A percentile compares a stretch with the other conserved stretches of the same genome.
These are phyloP conservation scores for Fusarium sulawesiense DNA, from an alignment of 2,329 filamentous ascomycete species.

Conservation along the genomic window DNA sequence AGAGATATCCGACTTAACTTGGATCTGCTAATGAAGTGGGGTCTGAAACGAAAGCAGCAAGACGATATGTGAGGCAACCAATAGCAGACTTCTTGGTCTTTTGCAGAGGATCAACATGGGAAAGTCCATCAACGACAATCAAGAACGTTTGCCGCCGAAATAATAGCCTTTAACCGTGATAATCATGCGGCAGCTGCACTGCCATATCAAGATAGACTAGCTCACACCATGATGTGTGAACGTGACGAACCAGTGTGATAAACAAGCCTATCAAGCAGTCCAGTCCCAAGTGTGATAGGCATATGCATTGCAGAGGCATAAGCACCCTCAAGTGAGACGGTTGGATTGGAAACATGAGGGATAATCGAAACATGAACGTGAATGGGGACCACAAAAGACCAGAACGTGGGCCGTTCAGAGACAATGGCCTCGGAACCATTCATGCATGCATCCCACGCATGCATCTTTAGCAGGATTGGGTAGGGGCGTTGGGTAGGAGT, in stretches of 20 bases:
- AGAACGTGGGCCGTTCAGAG: conserved; percentile 15
- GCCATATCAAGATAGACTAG: conserved; percentile 5
- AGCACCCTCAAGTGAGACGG: conserved; percentile 8
- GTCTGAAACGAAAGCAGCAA: conserved; percentile 15
- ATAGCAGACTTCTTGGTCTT: conserved; percentile 1
- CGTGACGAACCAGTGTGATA: conserved; percentile 28
- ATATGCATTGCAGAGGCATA: conserved; percentile 11
- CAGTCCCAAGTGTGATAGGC: conserved; percentile 13
- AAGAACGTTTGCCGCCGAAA: conserved; percentile 16
- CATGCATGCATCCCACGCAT: conserved; percentile 48
- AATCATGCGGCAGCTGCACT: conserved; percentile 2
- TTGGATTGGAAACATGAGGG: conserved; percentile 36
- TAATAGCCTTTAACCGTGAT: conserved; percentile 12
- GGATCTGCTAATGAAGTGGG: conserved; percentile 28
- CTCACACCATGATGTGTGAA: conserved; percentile 8
- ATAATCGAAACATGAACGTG: conserved; percentile 37
- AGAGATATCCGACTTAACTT: conserved; percentile 17
- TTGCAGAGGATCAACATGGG: conserved; percentile 14
- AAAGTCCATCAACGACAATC: conserved; percentile 12
- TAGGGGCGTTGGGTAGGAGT: not conserved
- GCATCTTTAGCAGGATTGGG: conserved; percentile 26
- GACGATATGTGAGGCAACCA: conserved; percentile 29
- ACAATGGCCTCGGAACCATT: conserved; percentile 16
- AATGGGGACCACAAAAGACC: conserved; percentile 34
- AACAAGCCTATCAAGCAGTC: conserved; percentile 12